Percentiles rank a stretch among this genome's conserved stretches.
Conservation (phyloP, 2,329 filamentous ascomycete genomes). For the Leptographium lundbergii region DNA sequence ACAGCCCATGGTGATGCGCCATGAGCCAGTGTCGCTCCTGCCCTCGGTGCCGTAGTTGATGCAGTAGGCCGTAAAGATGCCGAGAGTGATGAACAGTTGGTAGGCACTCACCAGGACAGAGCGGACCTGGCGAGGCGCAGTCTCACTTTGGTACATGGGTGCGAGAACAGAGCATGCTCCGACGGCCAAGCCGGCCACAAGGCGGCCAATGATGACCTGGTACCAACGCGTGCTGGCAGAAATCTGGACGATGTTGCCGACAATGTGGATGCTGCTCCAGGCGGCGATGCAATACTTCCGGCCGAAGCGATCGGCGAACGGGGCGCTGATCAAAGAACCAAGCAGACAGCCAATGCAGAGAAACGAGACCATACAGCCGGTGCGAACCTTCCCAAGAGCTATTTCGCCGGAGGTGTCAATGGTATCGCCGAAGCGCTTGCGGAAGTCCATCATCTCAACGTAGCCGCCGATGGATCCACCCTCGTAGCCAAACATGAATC, state of each 20-base stretch:
- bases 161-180: constrained; percentile 59
- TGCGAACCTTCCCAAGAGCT: constrained; percentile 43
- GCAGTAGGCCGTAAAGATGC: constrained; percentile 55
- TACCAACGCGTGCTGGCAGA: constrained; percentile 43
- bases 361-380: constrained; percentile 52
- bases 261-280: constrained; percentile 46
- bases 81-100: constrained; percentile 60
- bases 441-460: constrained; percentile 1
- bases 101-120: constrained; percentile 54
- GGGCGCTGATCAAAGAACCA: constrained; percentile 46
- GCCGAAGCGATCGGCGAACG: constrained; percentile 52
- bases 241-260: constrained; percentile 58
- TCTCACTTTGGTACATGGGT: constrained; percentile 66
- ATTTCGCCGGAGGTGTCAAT: constrained; percentile 13
- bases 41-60: constrained; percentile 50
- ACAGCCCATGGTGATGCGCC: constrained; percentile 49
- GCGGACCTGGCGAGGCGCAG: constrained; percentile 52
- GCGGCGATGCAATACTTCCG: constrained; percentile 49
- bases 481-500: constrained; percentile 18
- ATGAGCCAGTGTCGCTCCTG: constrained; percentile 40
- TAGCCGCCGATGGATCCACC: constrained; percentile 2
- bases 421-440: constrained; percentile 23
- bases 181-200: constrained; percentile 54
- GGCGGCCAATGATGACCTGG: constrained; percentile 52
- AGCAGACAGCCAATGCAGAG: constrained; percentile 47